Base-by-base conservation (phyloP, 2,329 filamentous ascomycete genomes). In the Acrodontium crateriforme region DNA sequence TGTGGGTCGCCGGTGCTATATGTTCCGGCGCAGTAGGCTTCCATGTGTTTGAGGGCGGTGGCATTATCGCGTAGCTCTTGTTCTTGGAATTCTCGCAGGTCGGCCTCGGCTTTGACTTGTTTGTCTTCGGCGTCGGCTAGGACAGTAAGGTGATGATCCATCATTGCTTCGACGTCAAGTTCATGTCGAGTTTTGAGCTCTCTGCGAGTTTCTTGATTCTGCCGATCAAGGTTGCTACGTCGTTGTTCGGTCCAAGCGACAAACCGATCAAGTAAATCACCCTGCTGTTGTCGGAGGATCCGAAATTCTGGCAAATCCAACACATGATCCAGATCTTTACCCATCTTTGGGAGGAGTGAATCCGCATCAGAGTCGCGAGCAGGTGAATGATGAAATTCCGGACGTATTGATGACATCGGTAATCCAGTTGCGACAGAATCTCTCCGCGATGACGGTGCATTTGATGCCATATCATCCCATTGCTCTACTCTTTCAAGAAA, bases 11-110 rank as follows among this genome's bases (percentile, higher is more conserved):
- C 50, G 5, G 18, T 31, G 15, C 39, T 40, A 20, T 46, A 46
- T 6, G 38, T 49, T 9, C 58, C 59, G 4, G 51, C 49, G 31
- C 60, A 63, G 35, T 62, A 65, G 3, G 58, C 58, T 32, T 61
- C 57, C 51, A 63, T 62, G 34, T 63, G 55, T 34, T 56, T 58
- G 3, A 64, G 40, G 1, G 59, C 60, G 2, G 57, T 62, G 1
- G 53, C 55, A 8, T 52, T 53, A 37, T 62, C 60, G 19, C 55
- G 50, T 9, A 45, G 42, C 34, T 63, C 61, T 15, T 54, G 44
- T 1, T 45, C 47, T 13, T 65, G 61, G 3, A 45, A 31, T 28
- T 51, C 46, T 18, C 55, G 53, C 14, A 63, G 41, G 24, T 58
- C 54, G 19, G 55, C 50, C 39, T 63, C 59, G 13, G 53, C 54